Evolutionary conservation across 2,329 filamentous ascomycete genomes (phyloP).

Genomic region (Alternaria infectoria): DNA sequence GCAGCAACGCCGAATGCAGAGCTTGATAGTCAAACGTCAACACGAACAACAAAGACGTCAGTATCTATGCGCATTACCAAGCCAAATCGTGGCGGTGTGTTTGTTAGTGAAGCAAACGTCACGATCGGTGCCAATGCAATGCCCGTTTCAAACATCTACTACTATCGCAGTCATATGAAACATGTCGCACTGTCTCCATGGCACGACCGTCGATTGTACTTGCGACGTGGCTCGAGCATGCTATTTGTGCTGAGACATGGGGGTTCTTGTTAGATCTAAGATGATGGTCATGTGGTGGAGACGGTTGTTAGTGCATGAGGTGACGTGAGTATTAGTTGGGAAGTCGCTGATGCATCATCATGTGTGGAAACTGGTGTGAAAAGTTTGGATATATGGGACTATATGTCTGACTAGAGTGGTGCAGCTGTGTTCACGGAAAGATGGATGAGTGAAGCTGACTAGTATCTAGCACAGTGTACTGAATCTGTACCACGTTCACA

Average conservation of each 20-base stretch:
- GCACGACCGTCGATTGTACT: neutral
- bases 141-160: neutral
- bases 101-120: neutral
- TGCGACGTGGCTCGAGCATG: neutral
- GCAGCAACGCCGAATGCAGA: neutral
- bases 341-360: neutral
- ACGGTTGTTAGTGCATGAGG: neutral
- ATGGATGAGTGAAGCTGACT: neutral
- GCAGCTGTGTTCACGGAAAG: neutral
- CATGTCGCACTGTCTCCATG: constrained; percentile 2
- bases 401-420: neutral
- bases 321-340: neutral
- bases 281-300: neutral
- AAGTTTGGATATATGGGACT: neutral
- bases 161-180: neutral
- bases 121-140: neutral
- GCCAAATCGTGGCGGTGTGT: neutral
- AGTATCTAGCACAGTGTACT: neutral
- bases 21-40: neutral
- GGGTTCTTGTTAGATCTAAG: neutral
- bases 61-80: neutral
- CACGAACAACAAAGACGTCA: neutral
- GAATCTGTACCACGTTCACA: neutral
- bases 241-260: neutral
- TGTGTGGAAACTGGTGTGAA: neutral